Conservation (phyloP, 768 basidiomycete species). For the Tulasnella sp. region DNA sequence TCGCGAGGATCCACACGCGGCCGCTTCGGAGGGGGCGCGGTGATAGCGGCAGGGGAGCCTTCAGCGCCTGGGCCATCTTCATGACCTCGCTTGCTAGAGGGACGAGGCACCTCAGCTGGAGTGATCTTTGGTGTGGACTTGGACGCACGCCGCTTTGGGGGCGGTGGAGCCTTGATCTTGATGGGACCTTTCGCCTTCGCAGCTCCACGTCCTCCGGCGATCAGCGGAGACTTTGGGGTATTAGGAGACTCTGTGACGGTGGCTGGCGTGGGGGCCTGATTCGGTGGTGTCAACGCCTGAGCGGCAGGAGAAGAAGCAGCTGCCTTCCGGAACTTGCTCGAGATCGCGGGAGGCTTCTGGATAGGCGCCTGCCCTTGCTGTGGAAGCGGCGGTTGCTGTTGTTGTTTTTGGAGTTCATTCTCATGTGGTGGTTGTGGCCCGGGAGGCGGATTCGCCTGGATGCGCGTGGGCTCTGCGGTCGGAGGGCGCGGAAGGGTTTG, state of each 20-base stretch:
- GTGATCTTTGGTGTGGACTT: not conserved
- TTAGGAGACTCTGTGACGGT: conserved; percentile 1
- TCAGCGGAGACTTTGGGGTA: conserved; percentile 5
- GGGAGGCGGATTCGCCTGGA: not conserved
- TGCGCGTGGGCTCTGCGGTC: conserved; percentile 1
- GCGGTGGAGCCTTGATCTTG: not conserved
- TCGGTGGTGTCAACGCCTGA: conserved; percentile 3
- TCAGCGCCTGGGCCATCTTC: not conserved
- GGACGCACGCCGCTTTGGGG: not conserved
- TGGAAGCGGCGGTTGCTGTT: conserved; percentile 2
- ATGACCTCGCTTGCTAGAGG: not conserved
- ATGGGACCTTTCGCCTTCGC: not conserved
- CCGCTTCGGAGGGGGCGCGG: conserved; percentile 3
- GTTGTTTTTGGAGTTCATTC: not conserved
- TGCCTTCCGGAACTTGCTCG: not conserved
- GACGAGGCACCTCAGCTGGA: not conserved
- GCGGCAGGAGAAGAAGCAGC: not conserved
- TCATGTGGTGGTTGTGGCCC: not conserved
- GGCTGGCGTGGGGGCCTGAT: conserved; percentile 7
- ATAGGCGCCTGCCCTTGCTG: not conserved
- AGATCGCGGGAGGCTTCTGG: not conserved
- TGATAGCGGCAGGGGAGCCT: not conserved
- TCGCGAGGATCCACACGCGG: conserved; percentile 1
- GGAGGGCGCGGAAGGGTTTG: not conserved
- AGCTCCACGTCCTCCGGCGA: not conserved